Evolutionary conservation across 2,329 filamentous ascomycete genomes (phyloP), one percentile per base, ranked within the genome.

Genomic region (Sphaerulina vaccinii): DNA sequence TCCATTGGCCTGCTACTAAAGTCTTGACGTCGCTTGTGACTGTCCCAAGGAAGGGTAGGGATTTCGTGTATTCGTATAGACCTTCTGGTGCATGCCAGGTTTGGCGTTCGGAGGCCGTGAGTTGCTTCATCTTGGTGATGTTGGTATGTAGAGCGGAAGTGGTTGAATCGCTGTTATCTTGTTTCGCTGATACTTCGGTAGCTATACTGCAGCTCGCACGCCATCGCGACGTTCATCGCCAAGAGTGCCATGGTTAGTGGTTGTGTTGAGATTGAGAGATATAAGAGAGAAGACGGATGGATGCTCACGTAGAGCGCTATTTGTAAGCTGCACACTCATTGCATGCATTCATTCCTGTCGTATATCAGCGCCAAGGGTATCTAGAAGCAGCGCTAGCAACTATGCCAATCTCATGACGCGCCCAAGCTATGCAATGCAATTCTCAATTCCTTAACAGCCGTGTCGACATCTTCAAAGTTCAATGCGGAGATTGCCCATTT

Each of bases 401-500:
- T 10, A 15, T 29, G 24, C 24, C 8, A 29, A 29, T 37, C 11
- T 48, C 45, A 48, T 15, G 45, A 32, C 16, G 83, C 86, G 2
- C 89, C 89, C 42, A 96, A 72, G 15, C 77, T 73, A 50, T 80
- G 75, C 56, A 99, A 72, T 2, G 93, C 93, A 53, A 82, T 83
- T 46, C 82, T 82, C 56, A 99, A 70, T 67, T 99, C 91, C 64
- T 85, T 85, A 3, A 97, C 85, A 0, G 93, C 93, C 0, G 93
- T 99, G 1, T 85, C 79, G 1, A 95, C 87, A 68, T 99, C 93
- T 62, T 99, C 93, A 70, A 99, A 99, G 64, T 96, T 96, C 41
- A 99, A 74, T 0, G 93, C 93, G 9, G 91, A 96, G 36, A 97
- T 95, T 0, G 93, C 93, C 89, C 90, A 99, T 64, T 90, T 90